These are phyloP conservation scores for Lanzia echinophila DNA, from an alignment of 2,329 filamentous ascomycete genomes.

Conservation along the genomic window DNA sequence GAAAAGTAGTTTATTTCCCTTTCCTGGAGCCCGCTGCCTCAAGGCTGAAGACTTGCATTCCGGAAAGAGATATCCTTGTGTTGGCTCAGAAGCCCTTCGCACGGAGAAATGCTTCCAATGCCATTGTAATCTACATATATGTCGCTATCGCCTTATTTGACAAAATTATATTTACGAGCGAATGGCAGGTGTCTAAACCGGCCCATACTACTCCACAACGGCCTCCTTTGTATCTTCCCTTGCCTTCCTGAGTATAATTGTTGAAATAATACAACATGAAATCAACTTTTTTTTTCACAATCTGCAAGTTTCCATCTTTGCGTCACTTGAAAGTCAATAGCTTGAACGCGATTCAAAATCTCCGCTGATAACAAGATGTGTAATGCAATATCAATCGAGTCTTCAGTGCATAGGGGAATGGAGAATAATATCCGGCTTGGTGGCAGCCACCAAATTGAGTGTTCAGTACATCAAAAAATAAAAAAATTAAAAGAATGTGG, in stretches of 20 bases:
- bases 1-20: not conserved
- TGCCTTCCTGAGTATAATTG: not conserved
- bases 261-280: not conserved
- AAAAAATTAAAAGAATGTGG: not conserved
- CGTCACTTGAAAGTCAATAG: not conserved
- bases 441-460: not conserved
- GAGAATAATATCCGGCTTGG: slow-evolving; percentile 4
- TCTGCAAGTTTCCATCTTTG: not conserved
- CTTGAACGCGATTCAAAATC: not conserved
- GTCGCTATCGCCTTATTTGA: no score
- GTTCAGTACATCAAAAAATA: not conserved
- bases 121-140: no score
- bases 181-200: no score
- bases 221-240: not conserved
- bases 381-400: not conserved
- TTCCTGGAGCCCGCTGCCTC: not conserved
- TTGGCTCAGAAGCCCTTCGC: no score
- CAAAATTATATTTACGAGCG: no score
- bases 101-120: no score
- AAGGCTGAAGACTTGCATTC: no score
- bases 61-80: no score
- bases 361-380: slow-evolving; percentile 1
- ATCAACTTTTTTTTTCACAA: not conserved
- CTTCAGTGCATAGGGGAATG: not conserved
- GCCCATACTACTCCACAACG: no score